phyloP scores from a whole-genome alignment of 805 yeast genomes.

The Yamadazyma olivae region DNA sequence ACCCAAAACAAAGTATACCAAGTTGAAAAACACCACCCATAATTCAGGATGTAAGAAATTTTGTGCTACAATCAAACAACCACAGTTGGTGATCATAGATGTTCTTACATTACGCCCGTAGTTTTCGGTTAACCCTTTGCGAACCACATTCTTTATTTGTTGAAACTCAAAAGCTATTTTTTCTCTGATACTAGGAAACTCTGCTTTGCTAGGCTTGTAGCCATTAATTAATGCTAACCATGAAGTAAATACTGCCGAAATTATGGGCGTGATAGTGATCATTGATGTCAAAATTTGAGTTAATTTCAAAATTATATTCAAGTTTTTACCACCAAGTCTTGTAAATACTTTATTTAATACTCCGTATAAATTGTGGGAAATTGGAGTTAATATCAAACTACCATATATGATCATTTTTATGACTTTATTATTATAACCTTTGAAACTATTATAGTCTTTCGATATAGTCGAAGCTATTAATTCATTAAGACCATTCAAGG shows the following conservation, averaged over 20 bases:
- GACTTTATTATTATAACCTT: constrained; percentile 36
- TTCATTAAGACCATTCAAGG: constrained; percentile 57
- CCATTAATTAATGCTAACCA: constrained; percentile 53
- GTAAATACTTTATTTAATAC: constrained; percentile 40
- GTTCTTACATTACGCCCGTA: constrained; percentile 46
- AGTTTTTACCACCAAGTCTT: constrained; percentile 20
- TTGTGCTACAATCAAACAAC: constrained; percentile 55
- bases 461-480: constrained; percentile 51
- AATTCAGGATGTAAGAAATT: constrained; percentile 52
- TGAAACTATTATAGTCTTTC: constrained; percentile 33
- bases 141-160: constrained; percentile 19
- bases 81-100: constrained; percentile 52
- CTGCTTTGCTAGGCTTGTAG: constrained; percentile 16
- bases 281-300: constrained; percentile 51
- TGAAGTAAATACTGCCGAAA: constrained; percentile 46
- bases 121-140: constrained; percentile 37
- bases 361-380: constrained; percentile 52
- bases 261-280: constrained; percentile 53
- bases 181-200: not conserved
- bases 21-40: constrained; percentile 63
- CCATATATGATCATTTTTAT: constrained; percentile 58
- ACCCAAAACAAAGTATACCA: constrained; percentile 57
- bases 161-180: constrained; percentile 12
- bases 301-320: constrained; percentile 31
- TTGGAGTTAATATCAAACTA: constrained; percentile 51